Base-by-base conservation (phyloP, 1,139 yeast species). In the Candida sanyaensis region DNA sequence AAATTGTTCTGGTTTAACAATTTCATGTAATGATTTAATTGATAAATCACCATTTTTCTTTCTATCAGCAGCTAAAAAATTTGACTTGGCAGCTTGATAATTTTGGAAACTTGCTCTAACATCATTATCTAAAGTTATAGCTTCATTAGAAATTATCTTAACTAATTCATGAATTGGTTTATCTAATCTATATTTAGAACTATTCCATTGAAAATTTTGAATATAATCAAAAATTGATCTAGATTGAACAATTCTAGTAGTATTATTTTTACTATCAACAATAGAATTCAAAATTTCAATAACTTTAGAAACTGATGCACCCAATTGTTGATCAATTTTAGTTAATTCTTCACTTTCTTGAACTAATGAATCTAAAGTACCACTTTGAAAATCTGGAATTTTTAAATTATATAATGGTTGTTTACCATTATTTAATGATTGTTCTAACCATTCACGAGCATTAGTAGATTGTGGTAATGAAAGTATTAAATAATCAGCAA, bases 1-100 rank as follows among this genome's bases (percentile, higher is more conserved):
- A 65, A 93, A 89, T 61, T 95, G 90, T 50, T 85, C 85, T 5
- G 92, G 87, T 49, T 81, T 82, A 40, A 95, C 97, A 50, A 93
- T 81, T 59, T 90, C 96, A 63, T 92, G 97, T 52, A 93, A 76
- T 4, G 97, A 88, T 64, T 89, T 85, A 51, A 92, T 93, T 8
- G 97, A 86, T 56, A 93, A 78, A 65, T 95, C 97, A 49, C 99
- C 99, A 43, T 87, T 88, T 64, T 87, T 89, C 69, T 91, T 91
- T 60, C 97, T 81, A 67, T 93, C 96, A 30, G 96, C 95, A 10
- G 96, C 91, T 43, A 84, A 79, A 55, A 91, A 78, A 61, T 86
- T 88, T 40, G 96, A 81, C 68, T 86, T 89, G 43, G 98, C 97
- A 42, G 83, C 78, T 59, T 83, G 88, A 69, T 90, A 93, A 54